These are phyloP conservation scores for Heliosperma pusillum DNA, from an alignment of 148 eudicot genomes.

Conservation along the genomic window DNA sequence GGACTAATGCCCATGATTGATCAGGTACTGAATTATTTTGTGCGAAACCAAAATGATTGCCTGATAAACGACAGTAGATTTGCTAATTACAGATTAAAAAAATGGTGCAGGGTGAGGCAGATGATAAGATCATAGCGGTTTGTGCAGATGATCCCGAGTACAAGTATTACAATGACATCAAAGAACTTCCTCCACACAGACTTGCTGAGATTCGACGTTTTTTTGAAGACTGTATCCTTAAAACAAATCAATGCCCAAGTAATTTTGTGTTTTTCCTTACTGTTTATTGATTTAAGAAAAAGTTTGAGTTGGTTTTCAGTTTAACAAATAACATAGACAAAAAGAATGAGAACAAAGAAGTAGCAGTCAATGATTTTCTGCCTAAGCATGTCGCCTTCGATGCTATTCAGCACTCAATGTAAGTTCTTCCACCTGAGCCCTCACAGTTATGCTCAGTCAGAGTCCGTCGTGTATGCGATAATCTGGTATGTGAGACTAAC, in stretches of 20 bases:
- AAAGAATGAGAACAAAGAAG: conserved; percentile 66
- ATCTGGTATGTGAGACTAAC: no score
- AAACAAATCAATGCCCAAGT: background rate
- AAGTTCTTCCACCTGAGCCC: conserved; percentile 13
- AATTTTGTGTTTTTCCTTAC: background rate
- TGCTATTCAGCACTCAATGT: conserved; percentile 50
- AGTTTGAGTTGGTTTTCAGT: conserved; percentile 7
- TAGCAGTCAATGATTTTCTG: conserved; percentile 51
- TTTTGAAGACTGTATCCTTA: conserved; percentile 54
- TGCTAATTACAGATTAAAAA: background rate
- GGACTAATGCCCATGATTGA: conserved; percentile 89
- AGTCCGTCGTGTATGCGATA: no score
- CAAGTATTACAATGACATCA: conserved; percentile 45
- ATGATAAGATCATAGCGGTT: conserved; percentile 54
- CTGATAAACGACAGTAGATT: background rate
- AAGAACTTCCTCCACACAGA: conserved; percentile 55
- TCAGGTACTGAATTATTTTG: conserved; percentile 43
- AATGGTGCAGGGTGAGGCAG: conserved; percentile 39
- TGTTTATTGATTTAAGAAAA: background rate
- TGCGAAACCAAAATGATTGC: background rate
- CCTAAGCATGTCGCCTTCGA: conserved; percentile 35
- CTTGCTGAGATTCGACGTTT: conserved; percentile 48
- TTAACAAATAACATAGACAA: conserved; percentile 39
- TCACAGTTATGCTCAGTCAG: background rate
- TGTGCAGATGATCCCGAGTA: conserved; percentile 60